Evolutionary conservation across 148 eudicot genomes (phyloP), one percentile per base, ranked within the genome.

Genomic region (Dianthus caryophyllus): DNA sequence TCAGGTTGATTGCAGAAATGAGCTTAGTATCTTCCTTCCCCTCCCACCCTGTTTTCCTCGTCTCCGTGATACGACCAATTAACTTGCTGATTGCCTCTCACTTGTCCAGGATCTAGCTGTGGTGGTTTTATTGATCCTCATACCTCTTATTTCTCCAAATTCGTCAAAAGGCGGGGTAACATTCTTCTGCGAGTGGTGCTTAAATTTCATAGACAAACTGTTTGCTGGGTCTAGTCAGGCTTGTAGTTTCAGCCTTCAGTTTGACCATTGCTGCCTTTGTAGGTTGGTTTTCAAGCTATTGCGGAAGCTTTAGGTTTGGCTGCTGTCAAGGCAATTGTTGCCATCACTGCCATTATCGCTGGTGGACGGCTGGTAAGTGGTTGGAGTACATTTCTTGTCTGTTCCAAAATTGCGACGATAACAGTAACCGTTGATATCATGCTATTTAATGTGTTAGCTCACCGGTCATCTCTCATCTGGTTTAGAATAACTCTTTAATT

Each of bases 131-230:
- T 86, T 94, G 76, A 94, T 94, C 70, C 99, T 94, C 74, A 90
- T 90, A 73, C 99, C 99, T 54, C 92, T 94, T 54, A 81, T 94
- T 72, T 94, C 99, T 71, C 99, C 97, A 74, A 90, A 84, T 83
- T 94, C 99, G 20, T 90, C 99, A 9, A 94, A 94, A 88, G 99
- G 99, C 82, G 97, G 99, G 97, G 99, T 94, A 94, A 83, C 36
- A 13, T 31, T 74, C 76, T 66, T 67, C 60, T 62, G 44, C 30
- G 22, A 36, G n/a, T 75, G 30, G 6, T 72, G 59, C 38, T 47
- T 29, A n/a, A 46, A 62, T 20, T 17, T 63, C 65, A 29, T 65
- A n/a, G n/a, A n/a, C n/a, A n/a, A n/a, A n/a, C n/a, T 9, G 11
- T 41, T 41, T 9, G 44, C 44, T 13, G 44, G 44, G 44, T 41